phyloP scores from a whole-genome alignment of 2,329 filamentous ascomycete species.

The Ophiostoma australiae region DNA sequence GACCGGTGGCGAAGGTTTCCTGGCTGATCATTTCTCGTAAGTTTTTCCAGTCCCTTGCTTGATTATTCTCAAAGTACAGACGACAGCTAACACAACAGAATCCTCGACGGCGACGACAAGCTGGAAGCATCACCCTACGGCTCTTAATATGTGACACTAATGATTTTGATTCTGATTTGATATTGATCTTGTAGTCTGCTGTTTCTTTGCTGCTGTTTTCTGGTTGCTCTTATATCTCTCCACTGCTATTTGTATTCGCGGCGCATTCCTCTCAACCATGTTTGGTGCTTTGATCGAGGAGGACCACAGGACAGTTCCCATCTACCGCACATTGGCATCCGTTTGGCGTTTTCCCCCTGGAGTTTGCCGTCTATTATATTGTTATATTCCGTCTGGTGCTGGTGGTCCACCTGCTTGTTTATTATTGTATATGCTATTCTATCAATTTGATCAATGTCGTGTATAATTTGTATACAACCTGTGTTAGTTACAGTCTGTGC shows the following conservation, averaged over 20 bases:
- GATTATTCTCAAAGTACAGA: not conserved
- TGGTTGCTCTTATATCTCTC: not conserved
- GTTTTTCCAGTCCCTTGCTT: constrained; percentile 36
- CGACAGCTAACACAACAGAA: constrained; percentile 34
- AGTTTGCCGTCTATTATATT: not conserved
- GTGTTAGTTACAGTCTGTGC: not conserved
- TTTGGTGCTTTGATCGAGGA: constrained; percentile 1
- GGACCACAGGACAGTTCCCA: not conserved
- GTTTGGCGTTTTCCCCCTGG: constrained; percentile 8
- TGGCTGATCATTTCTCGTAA: constrained; percentile 91
- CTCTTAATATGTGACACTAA: not conserved
- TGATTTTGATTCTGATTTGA: not conserved
- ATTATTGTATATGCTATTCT: not conserved
- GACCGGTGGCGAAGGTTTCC: constrained; percentile 82
- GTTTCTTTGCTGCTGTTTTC: not conserved
- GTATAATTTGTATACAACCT: not conserved
- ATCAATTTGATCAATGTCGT: not conserved
- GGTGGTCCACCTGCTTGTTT: not conserved
- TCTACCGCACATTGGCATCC: not conserved
- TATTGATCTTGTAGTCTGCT: not conserved
- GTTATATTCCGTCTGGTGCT: not conserved
- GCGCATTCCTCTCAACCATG: not conserved
- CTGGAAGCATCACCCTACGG: constrained; percentile 47
- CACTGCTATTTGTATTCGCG: not conserved
- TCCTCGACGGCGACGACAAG: constrained; percentile 53